A percentile compares a stretch with the other conserved stretches of the same genome.
Conservation (phyloP, 148 eudicot genomes). For the Talinum fruticosum region DNA sequence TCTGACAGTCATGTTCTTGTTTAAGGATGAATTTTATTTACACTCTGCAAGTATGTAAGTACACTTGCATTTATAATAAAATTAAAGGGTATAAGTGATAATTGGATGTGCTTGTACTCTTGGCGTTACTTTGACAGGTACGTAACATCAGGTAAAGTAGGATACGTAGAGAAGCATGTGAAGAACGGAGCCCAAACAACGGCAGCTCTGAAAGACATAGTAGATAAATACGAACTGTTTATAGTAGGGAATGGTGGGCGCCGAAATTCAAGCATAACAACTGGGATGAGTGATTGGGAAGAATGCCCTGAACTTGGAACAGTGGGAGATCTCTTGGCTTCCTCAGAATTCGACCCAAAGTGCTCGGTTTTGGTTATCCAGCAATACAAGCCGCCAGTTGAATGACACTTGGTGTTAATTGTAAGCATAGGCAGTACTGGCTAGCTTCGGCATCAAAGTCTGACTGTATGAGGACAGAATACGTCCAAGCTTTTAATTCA, state of each 20-base stretch:
- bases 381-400: conserved; percentile 44
- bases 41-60: background rate
- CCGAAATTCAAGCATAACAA: conserved; percentile 52
- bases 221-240: conserved; percentile 72
- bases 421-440: background rate
- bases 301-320: conserved; percentile 95
- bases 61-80: background rate
- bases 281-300: conserved; percentile 93
- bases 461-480: background rate
- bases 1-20: background rate
- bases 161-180: conserved; percentile 78
- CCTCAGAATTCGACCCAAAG: conserved; percentile 66
- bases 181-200: conserved; percentile 73
- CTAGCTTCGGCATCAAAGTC: background rate
- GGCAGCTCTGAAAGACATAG: conserved; percentile 63
- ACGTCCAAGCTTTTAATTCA: background rate
- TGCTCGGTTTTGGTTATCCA: conserved; percentile 86
- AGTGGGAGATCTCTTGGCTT: conserved; percentile 88
- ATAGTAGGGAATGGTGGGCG: conserved; percentile 80
- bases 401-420: conserved; percentile 24
- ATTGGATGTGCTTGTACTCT: background rate
- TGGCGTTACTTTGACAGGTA: conserved; percentile 36
- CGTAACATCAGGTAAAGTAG: conserved; percentile 86
- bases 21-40: background rate
- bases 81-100: background rate